Conservation (phyloP, 352 stramenopile genomes). For the Globisporangium spiculum region DNA sequence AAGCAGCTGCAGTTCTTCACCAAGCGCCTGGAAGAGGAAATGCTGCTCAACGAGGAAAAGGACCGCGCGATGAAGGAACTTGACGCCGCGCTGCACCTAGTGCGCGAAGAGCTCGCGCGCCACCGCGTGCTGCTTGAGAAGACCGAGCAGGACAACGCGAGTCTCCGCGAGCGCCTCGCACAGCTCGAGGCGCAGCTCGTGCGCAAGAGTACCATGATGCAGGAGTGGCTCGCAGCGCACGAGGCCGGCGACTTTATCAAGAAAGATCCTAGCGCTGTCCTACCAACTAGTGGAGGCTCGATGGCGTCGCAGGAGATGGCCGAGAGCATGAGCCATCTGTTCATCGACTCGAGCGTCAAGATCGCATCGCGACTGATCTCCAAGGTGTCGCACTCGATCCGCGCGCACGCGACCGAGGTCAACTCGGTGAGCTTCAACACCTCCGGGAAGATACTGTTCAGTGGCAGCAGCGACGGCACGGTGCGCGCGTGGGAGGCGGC, state of each 20-base stretch:
- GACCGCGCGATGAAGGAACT: constrained; percentile 66
- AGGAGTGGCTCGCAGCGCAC: constrained; percentile 53
- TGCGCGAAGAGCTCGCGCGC: constrained; percentile 58
- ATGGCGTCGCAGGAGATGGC: constrained; percentile 46
- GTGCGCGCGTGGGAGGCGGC: constrained; percentile 75
- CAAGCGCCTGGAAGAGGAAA: constrained; percentile 63
- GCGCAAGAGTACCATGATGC: constrained; percentile 58
- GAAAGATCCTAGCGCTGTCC: neutral
- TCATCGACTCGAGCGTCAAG: constrained; percentile 24
- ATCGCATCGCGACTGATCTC: constrained; percentile 30
- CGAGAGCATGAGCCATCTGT: constrained; percentile 42
- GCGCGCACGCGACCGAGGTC: constrained; percentile 78
- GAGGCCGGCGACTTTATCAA: constrained; percentile 25
- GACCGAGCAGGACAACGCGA: constrained; percentile 41
- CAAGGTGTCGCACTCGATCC: constrained; percentile 51
- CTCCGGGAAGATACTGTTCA: constrained; percentile 80
- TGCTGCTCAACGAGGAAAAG: constrained; percentile 58
- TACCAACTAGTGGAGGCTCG: neutral
- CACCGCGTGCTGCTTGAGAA: constrained; percentile 51
- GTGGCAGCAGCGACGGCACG: constrained; percentile 77
- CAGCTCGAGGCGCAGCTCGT: constrained; percentile 56
- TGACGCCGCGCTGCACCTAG: constrained; percentile 39
- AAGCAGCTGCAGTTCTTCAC: constrained; percentile 50
- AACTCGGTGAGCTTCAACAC: constrained; percentile 86
- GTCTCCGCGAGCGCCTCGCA: constrained; percentile 34